phyloP scores from a whole-genome alignment of 202 grass and related monocot genomes.

The Dendrocalamus latiflorus region DNA sequence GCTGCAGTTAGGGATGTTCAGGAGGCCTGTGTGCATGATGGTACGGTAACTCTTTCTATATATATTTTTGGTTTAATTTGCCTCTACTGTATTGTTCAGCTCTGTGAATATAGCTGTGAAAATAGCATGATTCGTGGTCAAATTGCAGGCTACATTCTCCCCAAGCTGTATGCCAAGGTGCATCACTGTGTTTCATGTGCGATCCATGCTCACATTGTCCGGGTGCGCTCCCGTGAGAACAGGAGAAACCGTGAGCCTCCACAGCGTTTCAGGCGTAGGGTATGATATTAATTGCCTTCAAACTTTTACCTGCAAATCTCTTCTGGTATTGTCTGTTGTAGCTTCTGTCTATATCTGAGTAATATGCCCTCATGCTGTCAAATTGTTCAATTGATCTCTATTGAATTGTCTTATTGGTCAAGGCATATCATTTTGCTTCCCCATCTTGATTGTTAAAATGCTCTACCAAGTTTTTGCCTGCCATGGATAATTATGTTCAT shows the following conservation, averaged over 20 bases:
- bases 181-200: slow-evolving; percentile 47
- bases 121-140: not conserved
- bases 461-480: not conserved
- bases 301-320: not conserved
- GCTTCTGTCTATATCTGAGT: not conserved
- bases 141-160: slow-evolving; percentile 34
- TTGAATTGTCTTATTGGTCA: not conserved
- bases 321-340: not conserved
- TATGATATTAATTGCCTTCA: slow-evolving; percentile 1
- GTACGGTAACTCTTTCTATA: too few relatives aligned
- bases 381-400: not conserved
- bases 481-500: not conserved
- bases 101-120: too few relatives aligned
- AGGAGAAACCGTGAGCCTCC: slow-evolving; percentile 36
- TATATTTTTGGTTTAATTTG: too few relatives aligned
- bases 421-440: not conserved
- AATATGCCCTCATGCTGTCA: not conserved
- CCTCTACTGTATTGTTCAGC: not conserved
- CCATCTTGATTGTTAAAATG: not conserved
- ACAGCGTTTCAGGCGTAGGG: slow-evolving; percentile 43
- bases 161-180: slow-evolving; percentile 43
- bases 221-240: slow-evolving; percentile 32
- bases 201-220: slow-evolving; percentile 42
- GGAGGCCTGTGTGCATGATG: too few relatives aligned
- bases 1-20: too few relatives aligned